These are phyloP conservation scores for Rhizopogon sp. DNA, from an alignment of 768 basidiomycete species.

Conservation along the genomic window DNA sequence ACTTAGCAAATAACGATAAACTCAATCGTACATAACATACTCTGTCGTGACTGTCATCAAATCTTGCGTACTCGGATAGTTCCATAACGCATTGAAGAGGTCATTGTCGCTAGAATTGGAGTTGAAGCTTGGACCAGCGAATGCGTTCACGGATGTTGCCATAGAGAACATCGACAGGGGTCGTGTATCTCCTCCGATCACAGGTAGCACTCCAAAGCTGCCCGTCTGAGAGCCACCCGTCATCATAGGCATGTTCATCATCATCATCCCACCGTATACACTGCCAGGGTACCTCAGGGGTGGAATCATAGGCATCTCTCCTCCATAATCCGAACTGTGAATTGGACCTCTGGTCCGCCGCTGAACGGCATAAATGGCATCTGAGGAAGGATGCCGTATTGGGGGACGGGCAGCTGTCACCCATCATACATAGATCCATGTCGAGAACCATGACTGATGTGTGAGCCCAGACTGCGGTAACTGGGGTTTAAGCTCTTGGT, in stretches of 20 bases:
- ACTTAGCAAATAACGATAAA: constrained; percentile 20
- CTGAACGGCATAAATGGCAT: constrained; percentile 70
- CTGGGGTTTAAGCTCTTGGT: constrained; percentile 57
- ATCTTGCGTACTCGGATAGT: constrained; percentile 26
- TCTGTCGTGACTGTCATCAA: constrained; percentile 83
- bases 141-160: constrained; percentile 82
- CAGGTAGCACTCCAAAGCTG: constrained; percentile 43
- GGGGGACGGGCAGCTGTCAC: constrained; percentile 41
- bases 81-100: constrained; percentile 69
- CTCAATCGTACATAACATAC: constrained; percentile 39
- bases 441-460: constrained; percentile 43
- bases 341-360: constrained; percentile 54
- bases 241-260: constrained; percentile 66
- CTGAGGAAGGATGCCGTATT: constrained; percentile 47
- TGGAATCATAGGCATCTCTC: constrained; percentile 43
- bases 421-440: constrained; percentile 36
- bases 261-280: constrained; percentile 71
- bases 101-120: constrained; percentile 85
- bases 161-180: constrained; percentile 26
- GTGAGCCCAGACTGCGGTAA: constrained; percentile 39
- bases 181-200: constrained; percentile 40
- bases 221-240: constrained; percentile 49
- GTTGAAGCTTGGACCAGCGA: constrained; percentile 72
- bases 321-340: constrained; percentile 76
- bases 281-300: constrained; percentile 66